These are phyloP conservation scores for Arctium minus DNA, from an alignment of 129 eudicot genomes.

Conservation along the genomic window DNA sequence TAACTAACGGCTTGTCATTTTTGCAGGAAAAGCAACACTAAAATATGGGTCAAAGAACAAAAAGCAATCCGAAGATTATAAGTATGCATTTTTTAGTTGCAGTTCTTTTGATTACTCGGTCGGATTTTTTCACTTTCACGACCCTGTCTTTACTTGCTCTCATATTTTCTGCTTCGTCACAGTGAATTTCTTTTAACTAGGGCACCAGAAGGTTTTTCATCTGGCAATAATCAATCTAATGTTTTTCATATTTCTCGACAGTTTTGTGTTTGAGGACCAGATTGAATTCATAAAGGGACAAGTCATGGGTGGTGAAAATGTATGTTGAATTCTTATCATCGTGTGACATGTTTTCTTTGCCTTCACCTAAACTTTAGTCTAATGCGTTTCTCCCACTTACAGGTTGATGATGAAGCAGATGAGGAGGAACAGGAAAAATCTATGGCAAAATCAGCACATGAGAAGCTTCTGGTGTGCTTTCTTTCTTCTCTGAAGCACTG, in stretches of 20 bases:
- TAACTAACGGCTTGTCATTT: constrained; percentile 3
- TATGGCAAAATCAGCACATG: constrained; percentile 64
- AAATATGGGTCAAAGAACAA: constrained; percentile 79
- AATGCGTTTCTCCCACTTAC: constrained; percentile 15
- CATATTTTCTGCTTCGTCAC: background rate
- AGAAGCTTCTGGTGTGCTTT: constrained; percentile 73
- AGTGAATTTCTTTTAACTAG: background rate
- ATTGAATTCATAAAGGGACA: constrained; percentile 79
- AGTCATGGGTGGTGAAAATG: constrained; percentile 88
- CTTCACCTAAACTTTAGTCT: background rate
- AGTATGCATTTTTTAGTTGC: constrained; percentile 42
- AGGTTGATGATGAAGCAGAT: constrained; percentile 56
- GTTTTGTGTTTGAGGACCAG: constrained; percentile 96
- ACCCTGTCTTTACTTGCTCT: background rate
- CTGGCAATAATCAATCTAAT: background rate
- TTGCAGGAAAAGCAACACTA: constrained; percentile 89
- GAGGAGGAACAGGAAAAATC: constrained; percentile 49
- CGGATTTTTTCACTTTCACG: background rate
- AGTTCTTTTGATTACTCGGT: background rate
- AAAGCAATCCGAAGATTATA: constrained; percentile 64
- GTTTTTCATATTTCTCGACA: constrained; percentile 15
- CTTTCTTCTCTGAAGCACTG: constrained; percentile 1
- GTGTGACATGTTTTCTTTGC: background rate
- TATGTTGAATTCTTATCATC: constrained; percentile 26
- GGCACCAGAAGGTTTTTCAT: background rate